These are phyloP conservation scores for Allium cepa DNA, from an alignment of 106 monocot species.

Conservation along the genomic window DNA sequence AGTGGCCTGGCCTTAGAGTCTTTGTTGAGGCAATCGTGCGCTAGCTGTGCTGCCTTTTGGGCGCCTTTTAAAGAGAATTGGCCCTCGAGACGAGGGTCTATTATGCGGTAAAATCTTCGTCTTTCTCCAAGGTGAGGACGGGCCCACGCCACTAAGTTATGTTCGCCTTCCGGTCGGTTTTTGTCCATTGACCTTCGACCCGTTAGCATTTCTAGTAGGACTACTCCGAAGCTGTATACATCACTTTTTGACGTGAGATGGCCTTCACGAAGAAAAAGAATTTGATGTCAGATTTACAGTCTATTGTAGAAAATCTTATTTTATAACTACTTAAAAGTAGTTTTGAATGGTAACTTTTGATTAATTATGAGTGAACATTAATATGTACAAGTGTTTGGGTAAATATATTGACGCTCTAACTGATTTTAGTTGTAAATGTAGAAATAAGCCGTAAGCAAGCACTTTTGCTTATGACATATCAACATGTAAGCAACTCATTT, in stretches of 20 bases:
- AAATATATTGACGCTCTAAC: no score
- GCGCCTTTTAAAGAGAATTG: slow-evolving; percentile 28
- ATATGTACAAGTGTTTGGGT: no score
- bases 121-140: slow-evolving; percentile 20
- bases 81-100: slow-evolving; percentile 24
- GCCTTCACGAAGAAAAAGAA: slow-evolving; percentile 5
- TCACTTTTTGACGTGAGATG: slow-evolving; percentile 29
- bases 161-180: slow-evolving; percentile 17
- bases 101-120: slow-evolving; percentile 18
- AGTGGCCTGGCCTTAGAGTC: slow-evolving; percentile 37
- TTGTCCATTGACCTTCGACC: slow-evolving; percentile 29
- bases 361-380: no score
- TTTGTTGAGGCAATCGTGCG: slow-evolving; percentile 30
- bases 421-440: no score
- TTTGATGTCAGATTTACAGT: neutral
- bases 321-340: no score
- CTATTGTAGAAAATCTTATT: no score
- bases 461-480: neutral
- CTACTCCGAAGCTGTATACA: slow-evolving; percentile 26
- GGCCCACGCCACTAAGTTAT: slow-evolving; percentile 22
- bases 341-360: no score
- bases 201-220: slow-evolving; percentile 22
- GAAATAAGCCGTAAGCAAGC: neutral
- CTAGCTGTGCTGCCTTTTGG: slow-evolving; percentile 34
- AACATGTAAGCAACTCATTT: neutral